phyloP scores from a whole-genome alignment of 805 yeast genomes.

The Ogataea parapolymorpha region DNA sequence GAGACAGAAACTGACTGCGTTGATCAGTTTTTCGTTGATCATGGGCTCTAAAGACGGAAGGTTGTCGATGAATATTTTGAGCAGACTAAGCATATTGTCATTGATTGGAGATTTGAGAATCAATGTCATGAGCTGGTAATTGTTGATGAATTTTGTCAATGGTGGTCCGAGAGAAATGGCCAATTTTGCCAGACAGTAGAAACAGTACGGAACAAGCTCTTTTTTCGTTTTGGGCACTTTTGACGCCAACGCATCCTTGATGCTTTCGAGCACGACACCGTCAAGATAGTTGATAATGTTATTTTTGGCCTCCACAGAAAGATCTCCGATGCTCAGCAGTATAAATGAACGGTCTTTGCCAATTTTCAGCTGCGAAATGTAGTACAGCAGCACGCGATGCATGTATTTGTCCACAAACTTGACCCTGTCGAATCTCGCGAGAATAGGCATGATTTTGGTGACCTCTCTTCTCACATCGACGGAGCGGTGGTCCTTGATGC shows the following conservation, averaged over 20 bases:
- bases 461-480: constrained; percentile 77
- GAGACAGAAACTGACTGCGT: constrained; percentile 67
- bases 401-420: constrained; percentile 76
- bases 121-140: constrained; percentile 69
- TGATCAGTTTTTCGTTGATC: constrained; percentile 68
- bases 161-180: constrained; percentile 93
- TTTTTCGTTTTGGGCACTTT: constrained; percentile 59
- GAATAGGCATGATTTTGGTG: constrained; percentile 75
- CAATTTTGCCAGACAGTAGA: constrained; percentile 82
- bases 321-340: constrained; percentile 77
- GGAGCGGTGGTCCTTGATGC: constrained; percentile 74
- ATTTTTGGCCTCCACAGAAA: constrained; percentile 74
- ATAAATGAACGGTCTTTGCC: constrained; percentile 71
- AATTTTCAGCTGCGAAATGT: constrained; percentile 72
- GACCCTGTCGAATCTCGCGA: constrained; percentile 74
- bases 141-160: constrained; percentile 79
- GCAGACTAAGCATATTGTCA: constrained; percentile 75
- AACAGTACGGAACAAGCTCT: constrained; percentile 80
- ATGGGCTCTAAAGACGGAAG: constrained; percentile 78
- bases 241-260: constrained; percentile 72
- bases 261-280: constrained; percentile 79
- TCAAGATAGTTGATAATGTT: constrained; percentile 86
- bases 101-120: constrained; percentile 80
- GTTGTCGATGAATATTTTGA: constrained; percentile 61
- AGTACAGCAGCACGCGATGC: constrained; percentile 73